Conservation (phyloP, 306 rosid species). For the Vigna angularis region DNA sequence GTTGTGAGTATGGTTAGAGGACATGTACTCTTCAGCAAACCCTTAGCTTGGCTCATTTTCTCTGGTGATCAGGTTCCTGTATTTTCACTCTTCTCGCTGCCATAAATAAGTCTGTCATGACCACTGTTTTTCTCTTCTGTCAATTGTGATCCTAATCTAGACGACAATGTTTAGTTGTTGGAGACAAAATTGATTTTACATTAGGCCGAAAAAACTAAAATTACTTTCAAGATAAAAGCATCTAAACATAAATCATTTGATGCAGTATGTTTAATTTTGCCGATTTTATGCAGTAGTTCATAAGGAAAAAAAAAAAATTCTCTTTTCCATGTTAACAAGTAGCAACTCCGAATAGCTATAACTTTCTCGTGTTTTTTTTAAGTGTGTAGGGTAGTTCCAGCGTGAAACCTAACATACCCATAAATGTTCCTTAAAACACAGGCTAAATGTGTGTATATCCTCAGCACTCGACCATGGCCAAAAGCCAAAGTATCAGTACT, state of each 20-base stretch:
- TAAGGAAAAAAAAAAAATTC: background rate
- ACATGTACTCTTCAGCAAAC: constrained; percentile 66
- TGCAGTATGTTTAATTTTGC: background rate
- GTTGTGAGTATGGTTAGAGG: constrained; percentile 66
- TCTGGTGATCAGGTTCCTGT: constrained; percentile 71
- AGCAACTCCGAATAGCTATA: background rate
- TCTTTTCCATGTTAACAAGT: background rate
- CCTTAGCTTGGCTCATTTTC: constrained; percentile 83
- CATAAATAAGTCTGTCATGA: background rate
- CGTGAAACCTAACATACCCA: background rate
- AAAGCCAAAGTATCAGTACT: background rate
- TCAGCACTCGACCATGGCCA: background rate
- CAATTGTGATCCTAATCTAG: background rate
- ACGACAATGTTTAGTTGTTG: background rate
- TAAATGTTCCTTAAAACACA: background rate
- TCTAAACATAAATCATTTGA: background rate
- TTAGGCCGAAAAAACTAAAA: background rate
- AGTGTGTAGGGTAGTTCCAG: background rate
- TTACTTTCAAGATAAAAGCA: background rate
- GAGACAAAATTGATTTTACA: background rate
- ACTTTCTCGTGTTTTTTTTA: background rate
- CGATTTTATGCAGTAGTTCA: background rate
- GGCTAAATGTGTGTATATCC: background rate
- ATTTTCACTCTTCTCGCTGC: constrained; percentile 1
- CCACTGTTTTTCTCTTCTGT: background rate